phyloP scores from a whole-genome alignment of 345 rosid species.

The Schrenkiella parvula region DNA sequence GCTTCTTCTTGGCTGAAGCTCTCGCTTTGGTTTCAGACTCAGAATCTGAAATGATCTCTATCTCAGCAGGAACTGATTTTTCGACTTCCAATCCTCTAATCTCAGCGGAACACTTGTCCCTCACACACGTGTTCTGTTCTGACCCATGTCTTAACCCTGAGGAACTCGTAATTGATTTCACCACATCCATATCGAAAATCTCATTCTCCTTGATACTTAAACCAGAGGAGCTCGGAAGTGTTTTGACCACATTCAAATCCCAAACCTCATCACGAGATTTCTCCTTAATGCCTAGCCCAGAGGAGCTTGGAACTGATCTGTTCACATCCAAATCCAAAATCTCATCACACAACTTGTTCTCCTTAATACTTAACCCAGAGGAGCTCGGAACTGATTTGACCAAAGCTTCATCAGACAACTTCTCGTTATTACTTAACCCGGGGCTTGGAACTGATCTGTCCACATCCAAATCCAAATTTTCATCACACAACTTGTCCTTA shows the following conservation, averaged over 20 bases:
- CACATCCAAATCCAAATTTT: neutral
- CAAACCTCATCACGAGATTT: neutral
- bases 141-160: neutral
- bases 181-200: neutral
- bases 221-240: neutral
- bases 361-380: neutral
- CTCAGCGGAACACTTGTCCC: slow-evolving; percentile 3
- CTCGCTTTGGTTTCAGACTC: slow-evolving; percentile 16
- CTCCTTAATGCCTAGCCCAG: neutral
- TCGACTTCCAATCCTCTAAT: neutral
- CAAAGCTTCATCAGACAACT: neutral
- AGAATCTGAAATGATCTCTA: slow-evolving; percentile 32
- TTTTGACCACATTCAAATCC: neutral
- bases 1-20: slow-evolving; percentile 9
- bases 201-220: neutral
- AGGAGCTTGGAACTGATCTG: neutral
- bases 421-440: neutral
- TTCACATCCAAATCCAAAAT: neutral
- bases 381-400: neutral
- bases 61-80: neutral
- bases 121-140: neutral
- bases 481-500: neutral
- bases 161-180: neutral
- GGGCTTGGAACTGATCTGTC: neutral
- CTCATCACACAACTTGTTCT: neutral